Evolutionary conservation across 352 stramenopile genomes (phyloP), one percentile per base, ranked within the genome.

Genomic region (Globisporangium acanthophoron): DNA sequence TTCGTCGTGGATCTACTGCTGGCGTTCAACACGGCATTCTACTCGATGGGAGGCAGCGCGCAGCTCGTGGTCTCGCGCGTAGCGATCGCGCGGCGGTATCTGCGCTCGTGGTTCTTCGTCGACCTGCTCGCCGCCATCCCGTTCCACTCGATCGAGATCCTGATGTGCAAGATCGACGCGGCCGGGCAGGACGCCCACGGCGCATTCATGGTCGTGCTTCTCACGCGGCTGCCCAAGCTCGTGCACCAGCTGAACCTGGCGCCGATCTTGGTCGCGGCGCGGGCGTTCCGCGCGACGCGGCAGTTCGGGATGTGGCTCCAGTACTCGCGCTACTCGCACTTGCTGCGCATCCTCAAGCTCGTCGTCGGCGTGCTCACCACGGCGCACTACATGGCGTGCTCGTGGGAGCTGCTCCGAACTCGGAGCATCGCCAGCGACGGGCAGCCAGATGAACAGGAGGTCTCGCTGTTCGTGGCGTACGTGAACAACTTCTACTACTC

Each of bases 91-190:
- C 16, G 21, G 33, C 35, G 71, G 8, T 78, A 74, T 24, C 9
- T 71, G 5, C 67, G 61, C 49, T 61, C 48, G 1, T 69, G 71
- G 11, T 54, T 70, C 2, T 0, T 72, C 9, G 37, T 66, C 0
- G 71, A 76, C n/a, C 12, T 64, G 2, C 3, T 70, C 9, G 54
- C 70, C 12, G 60, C 53, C 2, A 24, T 69, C 1, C 55, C 64
- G 12, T 45, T 59, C 31, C 7, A 9, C 57, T 15, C 46, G 55
- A 5, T 51, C 60, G 24, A 37, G 44, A 4, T 62, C 54, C 31
- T 93, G 40, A 78, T 88, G 33, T 66, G 77, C 9, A 64, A 75
- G 37, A 78, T 70, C 3, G 78, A 90, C 47, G 71, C 87, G 0
- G 76, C 71, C 41, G 67, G 73, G 27, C 70, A 56, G 12, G 11